Evolutionary conservation across 2,329 filamentous ascomycete species (phyloP), one percentile per base, ranked within the genome.

Genomic region (Cladophialophora bantiana): DNA sequence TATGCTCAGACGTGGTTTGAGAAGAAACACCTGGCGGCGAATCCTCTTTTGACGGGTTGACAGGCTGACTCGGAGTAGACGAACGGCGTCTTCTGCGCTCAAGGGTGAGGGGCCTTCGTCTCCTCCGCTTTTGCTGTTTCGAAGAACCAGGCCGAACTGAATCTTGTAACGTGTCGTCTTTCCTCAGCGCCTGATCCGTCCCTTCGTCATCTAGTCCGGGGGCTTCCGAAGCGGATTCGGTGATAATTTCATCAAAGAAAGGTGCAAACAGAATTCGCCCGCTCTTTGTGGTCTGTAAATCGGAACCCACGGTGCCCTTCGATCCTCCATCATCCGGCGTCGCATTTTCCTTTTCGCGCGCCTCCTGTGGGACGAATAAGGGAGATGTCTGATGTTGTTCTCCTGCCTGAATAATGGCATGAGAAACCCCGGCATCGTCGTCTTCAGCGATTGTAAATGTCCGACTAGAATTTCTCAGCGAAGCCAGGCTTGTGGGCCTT

Each of bases 371-470:
- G 9, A 66, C 55, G 38, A 64, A 68, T n/a, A 65, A 26, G 13
- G 62, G 62, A 10, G 68, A 68, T 4, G 26, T 36, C n/a, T 18
- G 57, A n/a, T 5, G 13, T 35, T 18, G 59, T 55, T 31, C 18
- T 26, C 15, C 35, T 12, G 26, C 26, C n/a, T 58, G 9, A 26
- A 31, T 36, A 5, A 18, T 7, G 13, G 40, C 20, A 3, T 35
- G 15, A 31, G 12, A 31, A 35, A 58, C 31, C 10, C 13, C n/a
- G 15, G 15, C 48, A 15, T 61, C 59, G n/a, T 34, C 20, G 26
- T 66, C 65, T 59, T 67, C 66, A 7, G 68, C 66, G 36, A 68
- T 68, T 20, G 60, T 53, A 45, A 70, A 70, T 32, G 57, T 48
- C 10, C 34, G 40, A 18, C 34, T 48, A 13, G 52, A 35, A 38